Base-by-base conservation (phyloP, 371 early-diverging fungal genomes). In the Rhizopus arrhizus region DNA sequence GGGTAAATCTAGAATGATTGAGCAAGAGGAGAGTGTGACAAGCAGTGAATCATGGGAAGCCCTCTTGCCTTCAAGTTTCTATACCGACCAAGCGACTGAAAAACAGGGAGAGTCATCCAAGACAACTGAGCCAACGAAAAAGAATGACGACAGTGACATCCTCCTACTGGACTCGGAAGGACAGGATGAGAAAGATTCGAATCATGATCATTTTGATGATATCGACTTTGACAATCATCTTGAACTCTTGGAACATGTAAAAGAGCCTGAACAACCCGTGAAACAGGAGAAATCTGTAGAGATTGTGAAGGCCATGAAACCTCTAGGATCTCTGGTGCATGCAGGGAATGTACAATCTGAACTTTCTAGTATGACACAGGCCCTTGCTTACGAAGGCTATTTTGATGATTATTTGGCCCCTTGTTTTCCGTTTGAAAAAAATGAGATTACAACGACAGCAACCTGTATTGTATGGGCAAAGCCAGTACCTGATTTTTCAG, bases 401-500 rank as follows among this genome's bases (percentile, higher is more conserved):
- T 61, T 61, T 49, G 54, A 67, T 33, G 58, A 67, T 13, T 22
- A 28, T 16, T 9, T 61, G 2, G 34, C 15, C 1, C 59, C 62
- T 29, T 12, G 48, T 5, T 67, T 57, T 46, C 59, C 62, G 15
- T 58, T 62, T 51, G 62, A 67, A 42, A 45, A 34, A 16, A 5
- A 53, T 16, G 16, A 12, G 4, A 3, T n/a, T 12, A 10, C 12
- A 16, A n/a, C 10, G 28, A 10, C 42, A 28, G 31, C 28, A n/a
- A 51, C 8, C 31, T 34, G 41, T 36, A 41, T 53, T 46, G 29
- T 59, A 5, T 65, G 56, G 59, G 3, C 36, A 11, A 10, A n/a
- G 12, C 13, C 41, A 22, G 10, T 16, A 7, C 61, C 66, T 15
- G 41, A 10, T 2, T 65, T 65, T 22, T 59, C 53, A 29, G 35